Evolutionary conservation across 139 green algal genomes (phyloP).

Genomic region (Auxenochlorella protothecoides): DNA sequence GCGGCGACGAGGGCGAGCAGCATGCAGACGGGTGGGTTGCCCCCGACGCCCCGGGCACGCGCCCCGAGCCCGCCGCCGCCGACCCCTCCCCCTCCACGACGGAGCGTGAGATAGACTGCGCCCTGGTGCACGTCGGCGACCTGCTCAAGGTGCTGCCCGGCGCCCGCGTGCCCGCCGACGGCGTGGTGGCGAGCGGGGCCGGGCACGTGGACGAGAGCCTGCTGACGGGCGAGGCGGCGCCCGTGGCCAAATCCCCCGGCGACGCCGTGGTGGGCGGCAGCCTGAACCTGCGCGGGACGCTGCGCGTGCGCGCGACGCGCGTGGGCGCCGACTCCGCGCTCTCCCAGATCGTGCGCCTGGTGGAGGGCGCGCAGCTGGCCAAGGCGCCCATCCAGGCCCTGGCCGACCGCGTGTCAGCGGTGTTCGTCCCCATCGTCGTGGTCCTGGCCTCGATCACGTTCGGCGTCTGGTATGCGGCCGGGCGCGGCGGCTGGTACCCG

Average conservation of each 20-base stretch:
- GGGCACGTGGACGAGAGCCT: conserved; percentile 86
- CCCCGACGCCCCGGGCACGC: no score
- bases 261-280: conserved; percentile 78
- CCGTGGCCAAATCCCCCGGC: conserved; percentile 58
- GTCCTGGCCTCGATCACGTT: conserved; percentile 55
- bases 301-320: conserved; percentile 48
- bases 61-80: no score
- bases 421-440: conserved; percentile 83
- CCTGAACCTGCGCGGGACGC: conserved; percentile 54
- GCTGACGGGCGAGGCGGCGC: conserved; percentile 77
- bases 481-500: conserved; percentile 22
- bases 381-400: conserved; percentile 86
- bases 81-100: no score
- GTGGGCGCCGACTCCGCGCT: conserved; percentile 72
- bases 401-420: conserved; percentile 64
- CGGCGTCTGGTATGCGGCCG: conserved; percentile 55
- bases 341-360: conserved; percentile 84
- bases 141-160: conserved; percentile 73
- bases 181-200: conserved; percentile 56
- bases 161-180: conserved; percentile 70
- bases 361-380: conserved; percentile 73
- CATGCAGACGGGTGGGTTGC: no score
- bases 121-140: conserved; percentile 74
- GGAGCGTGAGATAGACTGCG: conserved; percentile 47
- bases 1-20: conserved; percentile 8